Conservation (phyloP, 352 stramenopile genomes). For the Globisporangium irregulare region DNA sequence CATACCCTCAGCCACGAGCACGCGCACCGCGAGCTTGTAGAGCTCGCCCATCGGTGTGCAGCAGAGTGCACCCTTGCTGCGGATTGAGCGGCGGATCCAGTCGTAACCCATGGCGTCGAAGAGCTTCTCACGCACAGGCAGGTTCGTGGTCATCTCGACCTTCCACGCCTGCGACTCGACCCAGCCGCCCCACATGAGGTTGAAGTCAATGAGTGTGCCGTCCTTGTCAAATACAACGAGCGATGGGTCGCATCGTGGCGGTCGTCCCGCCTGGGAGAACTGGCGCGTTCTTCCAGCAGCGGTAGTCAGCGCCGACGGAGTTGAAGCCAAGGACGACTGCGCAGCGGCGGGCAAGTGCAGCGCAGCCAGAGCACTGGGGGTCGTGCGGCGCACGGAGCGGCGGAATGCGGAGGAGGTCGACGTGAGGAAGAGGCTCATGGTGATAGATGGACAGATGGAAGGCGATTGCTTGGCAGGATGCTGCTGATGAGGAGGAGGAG, state of each 20-base stretch:
- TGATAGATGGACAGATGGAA: not conserved
- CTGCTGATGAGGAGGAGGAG: not conserved
- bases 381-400: slow-evolving; percentile 5
- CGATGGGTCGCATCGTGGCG: slow-evolving; percentile 44
- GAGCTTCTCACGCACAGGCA: slow-evolving; percentile 81
- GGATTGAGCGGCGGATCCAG: slow-evolving; percentile 78
- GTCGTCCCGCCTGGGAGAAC: slow-evolving; percentile 12
- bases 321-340: not conserved
- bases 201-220: slow-evolving; percentile 89
- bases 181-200: slow-evolving; percentile 88
- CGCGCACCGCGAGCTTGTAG: slow-evolving; percentile 75
- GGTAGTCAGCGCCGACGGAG: not conserved
- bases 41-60: slow-evolving; percentile 85
- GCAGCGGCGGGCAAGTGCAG: not conserved
- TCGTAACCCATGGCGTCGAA: slow-evolving; percentile 88
- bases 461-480: slow-evolving; percentile 1
- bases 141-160: slow-evolving; percentile 78
- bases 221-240: slow-evolving; percentile 91
- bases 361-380: slow-evolving; percentile 5
- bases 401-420: slow-evolving; percentile 11
- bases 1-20: slow-evolving; percentile 76
- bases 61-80: slow-evolving; percentile 78
- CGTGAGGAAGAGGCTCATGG: slow-evolving; percentile 9
- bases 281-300: slow-evolving; percentile 1
- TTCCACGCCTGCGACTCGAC: slow-evolving; percentile 82